Base-by-base conservation (phyloP, 768 basidiomycete species). In the Russula ochroleuca region DNA sequence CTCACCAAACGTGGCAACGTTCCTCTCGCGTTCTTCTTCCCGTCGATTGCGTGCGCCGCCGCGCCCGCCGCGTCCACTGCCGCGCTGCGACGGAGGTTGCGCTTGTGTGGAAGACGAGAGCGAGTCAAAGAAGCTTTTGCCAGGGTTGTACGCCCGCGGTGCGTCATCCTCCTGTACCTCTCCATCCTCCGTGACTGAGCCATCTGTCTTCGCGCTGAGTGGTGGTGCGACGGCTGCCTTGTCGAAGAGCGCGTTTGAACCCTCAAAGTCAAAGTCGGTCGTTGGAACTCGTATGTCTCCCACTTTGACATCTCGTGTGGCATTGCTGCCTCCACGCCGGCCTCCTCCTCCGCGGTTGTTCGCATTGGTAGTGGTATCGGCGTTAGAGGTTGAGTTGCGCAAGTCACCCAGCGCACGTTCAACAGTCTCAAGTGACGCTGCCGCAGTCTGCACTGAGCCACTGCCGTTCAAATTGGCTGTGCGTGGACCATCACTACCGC, bases 1-100 rank as follows among this genome's bases (percentile, higher is more conserved):
- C 72, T 93, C 91, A 3, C 91, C 92, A 78, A 94, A 94, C 9
- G 91, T 93, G 35, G 88, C 87, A 10, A 93, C 84, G 69, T 93
- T 93, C 74, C 82, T 84, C 73, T 91, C 89, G 64, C 91, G 75
- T 71, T 93, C 91, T 69, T 92, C 92, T 68, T 93, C 90, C 49
- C 91, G 75, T 68, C 90, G 79, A 68, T 84, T 89, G 57, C 86
- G 78, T 1, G 86, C 90, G 0, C 75, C 79, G 5, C 80, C 79
- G 17, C 81, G 75, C 0, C 79, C 71, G 0, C 80, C 79, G 11
- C 80, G 76, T 0, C 80, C 77, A 2, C 79, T 76, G 14, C 80
- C 74, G 17, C 78, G 78, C 31, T 78, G 72, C 21, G 68, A 52
- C 1, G 71, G 68, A 3, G 73, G 75, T 0, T 19, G 68, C 37